Conservation (phyloP, 305 asterid genomes). For the Fraxinus paxiana region DNA sequence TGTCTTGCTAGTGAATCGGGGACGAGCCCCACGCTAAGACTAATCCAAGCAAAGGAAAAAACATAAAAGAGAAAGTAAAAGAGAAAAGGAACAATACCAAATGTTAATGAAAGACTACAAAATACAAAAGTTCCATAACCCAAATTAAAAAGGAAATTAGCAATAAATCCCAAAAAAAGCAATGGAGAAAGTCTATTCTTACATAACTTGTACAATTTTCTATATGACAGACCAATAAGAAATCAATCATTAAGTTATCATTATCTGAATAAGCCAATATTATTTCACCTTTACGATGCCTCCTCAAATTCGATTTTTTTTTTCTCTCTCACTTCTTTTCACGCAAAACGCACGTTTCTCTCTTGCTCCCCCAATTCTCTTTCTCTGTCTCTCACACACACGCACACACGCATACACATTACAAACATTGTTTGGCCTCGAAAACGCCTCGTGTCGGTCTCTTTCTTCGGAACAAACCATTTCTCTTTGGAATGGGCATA, state of each 20-base stretch:
- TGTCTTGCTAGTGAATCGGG: not conserved
- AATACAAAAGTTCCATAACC: constrained; percentile 26
- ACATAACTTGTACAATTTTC: not conserved
- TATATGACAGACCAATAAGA: constrained; percentile 28
- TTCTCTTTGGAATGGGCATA: constrained; percentile 27
- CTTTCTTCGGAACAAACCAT: constrained; percentile 25
- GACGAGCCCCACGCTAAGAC: not conserved
- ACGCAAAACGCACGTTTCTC: constrained; percentile 53
- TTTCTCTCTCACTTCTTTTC: constrained; percentile 47
- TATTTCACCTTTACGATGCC: not conserved
- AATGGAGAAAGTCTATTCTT: constrained; percentile 4
- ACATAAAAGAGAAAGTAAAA: not conserved
- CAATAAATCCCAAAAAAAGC: constrained; percentile 26
- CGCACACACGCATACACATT: constrained; percentile 21
- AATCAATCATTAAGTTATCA: not conserved
- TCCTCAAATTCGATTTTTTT: not conserved
- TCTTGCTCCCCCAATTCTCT: constrained; percentile 19
- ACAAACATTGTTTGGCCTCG: constrained; percentile 47
- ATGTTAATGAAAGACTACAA: not conserved
- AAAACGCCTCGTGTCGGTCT: constrained; percentile 49
- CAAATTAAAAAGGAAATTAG: constrained; percentile 23
- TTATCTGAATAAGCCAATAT: constrained; percentile 8
- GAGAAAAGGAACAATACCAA: not conserved
- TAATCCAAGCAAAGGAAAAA: not conserved
- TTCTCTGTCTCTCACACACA: constrained; percentile 9